Conservation (phyloP, 495 filamentous ascomycete species). For the Melanomma pulvis-pyrius region DNA sequence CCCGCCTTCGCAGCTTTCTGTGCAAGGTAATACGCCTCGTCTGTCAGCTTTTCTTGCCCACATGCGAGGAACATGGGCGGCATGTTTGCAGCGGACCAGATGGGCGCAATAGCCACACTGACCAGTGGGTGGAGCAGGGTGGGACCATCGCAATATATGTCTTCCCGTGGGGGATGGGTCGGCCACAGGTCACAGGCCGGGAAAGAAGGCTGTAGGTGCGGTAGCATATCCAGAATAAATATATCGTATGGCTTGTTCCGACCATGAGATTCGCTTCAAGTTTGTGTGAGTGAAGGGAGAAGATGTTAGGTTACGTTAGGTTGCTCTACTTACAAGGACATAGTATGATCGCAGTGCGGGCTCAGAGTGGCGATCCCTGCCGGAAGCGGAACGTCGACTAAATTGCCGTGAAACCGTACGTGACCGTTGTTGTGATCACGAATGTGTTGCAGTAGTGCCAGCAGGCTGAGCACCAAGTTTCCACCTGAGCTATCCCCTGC, state of each 20-base stretch:
- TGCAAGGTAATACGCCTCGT: constrained; percentile 20
- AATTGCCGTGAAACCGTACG: constrained; percentile 10
- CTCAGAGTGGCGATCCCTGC: constrained; percentile 6
- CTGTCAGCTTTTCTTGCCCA: constrained; percentile 30
- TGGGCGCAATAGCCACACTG: constrained; percentile 7
- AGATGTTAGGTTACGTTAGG: neutral
- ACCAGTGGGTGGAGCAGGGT: constrained; percentile 32
- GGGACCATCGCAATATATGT: constrained; percentile 27
- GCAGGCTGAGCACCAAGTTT: neutral
- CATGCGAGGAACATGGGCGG: constrained; percentile 32
- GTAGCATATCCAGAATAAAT: neutral
- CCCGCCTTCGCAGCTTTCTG: constrained; percentile 2
- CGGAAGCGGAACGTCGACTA: constrained; percentile 3
- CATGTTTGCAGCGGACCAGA: constrained; percentile 13
- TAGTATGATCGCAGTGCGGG: constrained; percentile 13
- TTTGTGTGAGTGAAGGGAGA: neutral
- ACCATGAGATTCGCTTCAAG: neutral
- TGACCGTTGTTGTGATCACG: neutral
- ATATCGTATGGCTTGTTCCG: neutral
- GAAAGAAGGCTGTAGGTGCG: neutral
- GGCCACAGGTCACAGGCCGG: constrained; percentile 31
- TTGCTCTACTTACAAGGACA: neutral
- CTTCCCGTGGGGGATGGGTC: constrained; percentile 27
- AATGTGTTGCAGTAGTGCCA: neutral
- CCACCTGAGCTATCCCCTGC: constrained; percentile 20